Base-by-base conservation (phyloP, 352 stramenopile genomes). In the Ophiocytium majus region DNA sequence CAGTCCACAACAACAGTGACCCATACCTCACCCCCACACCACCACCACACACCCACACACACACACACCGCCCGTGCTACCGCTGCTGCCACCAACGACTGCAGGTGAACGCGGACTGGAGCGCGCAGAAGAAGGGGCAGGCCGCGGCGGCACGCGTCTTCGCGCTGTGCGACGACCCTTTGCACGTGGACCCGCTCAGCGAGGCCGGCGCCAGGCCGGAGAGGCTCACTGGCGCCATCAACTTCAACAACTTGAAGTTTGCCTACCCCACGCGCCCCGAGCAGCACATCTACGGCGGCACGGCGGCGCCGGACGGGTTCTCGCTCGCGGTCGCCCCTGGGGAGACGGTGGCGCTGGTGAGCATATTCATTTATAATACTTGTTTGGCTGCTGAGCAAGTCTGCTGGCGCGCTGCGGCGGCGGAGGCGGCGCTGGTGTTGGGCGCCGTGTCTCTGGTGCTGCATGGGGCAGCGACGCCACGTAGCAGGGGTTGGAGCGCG, bases 161-260 rank as follows among this genome's bases (percentile, higher is more conserved):
- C 79, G 35, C 63, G n/a, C 79, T 88, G 28, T 74, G 33, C 23
- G 84, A 88, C 43, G 82, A 81, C 35, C 28, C 43, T 10, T 66
- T 85, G 31, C 35, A 78, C 17, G 75, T 88, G 35, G 85, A 89
- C 37, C 85, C 85, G 0, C 43, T 87, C 0, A 84, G 75, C n/a
- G 49, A 66, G 0, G 76, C 88, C 19, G 85, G 85, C 0, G 82
- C 85, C 9, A 87, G 74, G 76, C 86, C 83, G 10, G 28, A 34
- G 0, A 32, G 28, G 49, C 31, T 50, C 33, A 75, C 37, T 49
- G 92, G 92, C 0, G 87, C 86, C 14, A 90, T 96, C 19, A 86
- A 91, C 43, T 95, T 95, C 83, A 83, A 87, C 63, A 83, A 94
- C 81, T 91, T 95, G 36, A 89, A 86, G 34, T 96, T 96, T 86